Evolutionary conservation across 2,329 filamentous ascomycete species (phyloP).

Genomic region (Metarhizium brunneum): DNA sequence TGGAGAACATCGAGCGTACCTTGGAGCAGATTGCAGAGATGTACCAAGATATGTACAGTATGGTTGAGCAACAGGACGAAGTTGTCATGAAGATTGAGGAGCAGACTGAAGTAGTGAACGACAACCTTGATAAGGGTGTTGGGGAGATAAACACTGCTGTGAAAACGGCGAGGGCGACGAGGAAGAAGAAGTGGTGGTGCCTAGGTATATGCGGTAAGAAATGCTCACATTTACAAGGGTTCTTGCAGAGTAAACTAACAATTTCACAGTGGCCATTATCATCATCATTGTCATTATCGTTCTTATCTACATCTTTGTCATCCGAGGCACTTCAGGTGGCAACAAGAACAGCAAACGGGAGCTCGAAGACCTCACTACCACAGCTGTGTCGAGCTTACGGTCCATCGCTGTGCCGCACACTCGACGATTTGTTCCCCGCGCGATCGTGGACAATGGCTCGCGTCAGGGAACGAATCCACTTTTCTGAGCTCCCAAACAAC

Average conservation of each 20-base stretch:
- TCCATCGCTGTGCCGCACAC: background rate
- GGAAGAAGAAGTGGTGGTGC: slow-evolving; percentile 97
- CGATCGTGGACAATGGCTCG: slow-evolving; percentile 9
- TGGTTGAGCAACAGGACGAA: slow-evolving; percentile 80
- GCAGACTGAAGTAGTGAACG: slow-evolving; percentile 76
- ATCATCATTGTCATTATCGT: slow-evolving; percentile 42
- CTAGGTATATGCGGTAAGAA: slow-evolving; percentile 59
- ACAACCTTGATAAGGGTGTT: slow-evolving; percentile 79
- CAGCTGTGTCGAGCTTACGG: background rate
- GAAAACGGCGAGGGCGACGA: slow-evolving; percentile 66
- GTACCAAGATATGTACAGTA: slow-evolving; percentile 80
- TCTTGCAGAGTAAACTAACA: background rate
- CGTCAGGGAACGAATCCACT: slow-evolving; percentile 13
- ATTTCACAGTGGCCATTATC: slow-evolving; percentile 37
- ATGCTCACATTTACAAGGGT: background rate
- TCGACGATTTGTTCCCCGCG: background rate
- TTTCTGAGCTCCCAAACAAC: slow-evolving; percentile 14
- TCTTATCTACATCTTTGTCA: slow-evolving; percentile 37
- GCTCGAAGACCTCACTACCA: slow-evolving; percentile 11
- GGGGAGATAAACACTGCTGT: slow-evolving; percentile 75
- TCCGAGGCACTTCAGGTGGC: slow-evolving; percentile 20
- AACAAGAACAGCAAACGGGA: slow-evolving; percentile 21
- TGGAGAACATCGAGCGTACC: slow-evolving; percentile 74
- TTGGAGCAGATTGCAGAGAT: slow-evolving; percentile 73
- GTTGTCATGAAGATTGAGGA: slow-evolving; percentile 74